Base-by-base conservation (phyloP, 2,329 filamentous ascomycete genomes). In the Cladophialophora psammophila region DNA sequence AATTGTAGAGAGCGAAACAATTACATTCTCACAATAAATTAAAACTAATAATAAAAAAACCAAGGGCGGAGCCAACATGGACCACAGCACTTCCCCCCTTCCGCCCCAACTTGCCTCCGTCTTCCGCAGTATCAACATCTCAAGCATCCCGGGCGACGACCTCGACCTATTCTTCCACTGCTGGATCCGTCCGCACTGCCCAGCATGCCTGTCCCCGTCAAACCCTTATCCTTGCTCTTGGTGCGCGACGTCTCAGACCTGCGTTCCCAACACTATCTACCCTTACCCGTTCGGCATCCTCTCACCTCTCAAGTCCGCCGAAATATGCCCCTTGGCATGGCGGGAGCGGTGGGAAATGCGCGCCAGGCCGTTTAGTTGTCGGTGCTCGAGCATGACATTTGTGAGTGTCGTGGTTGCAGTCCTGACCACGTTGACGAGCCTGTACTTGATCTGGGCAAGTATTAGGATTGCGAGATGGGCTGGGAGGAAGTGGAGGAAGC, bases 381-480 rank as follows among this genome's bases (percentile, higher is more conserved):
- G 76, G 48, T 78, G 79, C 34, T 80, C 79, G 64, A 80, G 78
- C 0, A 69, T 78, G 65, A 80, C 78, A 2, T 73, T 81, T 35
- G 52, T 82, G 18, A 78, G 78, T 18, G 73, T 75, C 12, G 48
- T 76, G 1, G 73, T 76, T 13, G 71, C 78, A 12, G 72, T 80
- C 18, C 7, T 77, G 4, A 70, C 72, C 6, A 79, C 76, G 12
- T 80, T 91, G 26, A 80, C 85, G 0, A 89, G 86, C 0, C 85
- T 87, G 0, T 70, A 87, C 0, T 78, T 93, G 10, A 90, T 93
- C 26, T 94, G 89, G 80, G 90, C 93, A 78, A 92, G 92, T 76
- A 85, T 93, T 56, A 87, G 90, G 64, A 90, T 94, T 75, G 88
- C 86, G 54, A 72, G 63, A 35, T 69, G 64, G 67, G 55, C 35